phyloP scores from a whole-genome alignment of 495 filamentous ascomycete species.

The Umbilicaria muhlenbergii region DNA sequence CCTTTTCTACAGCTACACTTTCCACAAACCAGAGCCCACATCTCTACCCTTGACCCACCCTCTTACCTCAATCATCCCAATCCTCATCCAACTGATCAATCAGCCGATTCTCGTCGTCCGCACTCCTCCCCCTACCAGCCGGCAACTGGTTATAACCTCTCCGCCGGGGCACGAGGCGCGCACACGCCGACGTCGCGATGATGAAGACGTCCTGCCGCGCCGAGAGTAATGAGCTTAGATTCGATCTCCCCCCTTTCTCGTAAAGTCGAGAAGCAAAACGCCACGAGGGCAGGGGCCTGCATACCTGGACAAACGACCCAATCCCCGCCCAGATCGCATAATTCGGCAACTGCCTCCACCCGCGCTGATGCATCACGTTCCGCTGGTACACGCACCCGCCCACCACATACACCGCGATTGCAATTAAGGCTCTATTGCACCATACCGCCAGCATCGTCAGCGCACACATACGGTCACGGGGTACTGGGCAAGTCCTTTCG shows the following conservation, averaged over 20 bases:
- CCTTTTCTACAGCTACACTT: too few relatives aligned
- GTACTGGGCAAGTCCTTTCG: neutral
- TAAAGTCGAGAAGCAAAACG: neutral
- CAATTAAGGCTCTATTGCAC: conserved; percentile 39
- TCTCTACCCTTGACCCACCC: too few relatives aligned
- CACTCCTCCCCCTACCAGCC: conserved; percentile 9
- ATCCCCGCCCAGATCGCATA: conserved; percentile 87
- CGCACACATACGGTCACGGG: neutral
- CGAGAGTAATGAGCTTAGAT: too few relatives aligned
- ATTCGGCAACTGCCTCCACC: conserved; percentile 92
- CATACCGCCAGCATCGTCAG: conserved; percentile 8
- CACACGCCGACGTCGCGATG: conserved; percentile 62
- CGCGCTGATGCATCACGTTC: conserved; percentile 84
- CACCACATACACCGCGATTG: conserved; percentile 72
- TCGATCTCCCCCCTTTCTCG: too few relatives aligned
- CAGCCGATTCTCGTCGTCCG: conserved; percentile 80
- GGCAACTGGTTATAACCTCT: conserved; percentile 15
- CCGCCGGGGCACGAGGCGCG: conserved; percentile 41
- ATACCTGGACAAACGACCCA: conserved; percentile 67
- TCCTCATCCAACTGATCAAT: conserved; percentile 97
- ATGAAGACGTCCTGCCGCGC: conserved; percentile 61
- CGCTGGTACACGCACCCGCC: conserved; percentile 93
- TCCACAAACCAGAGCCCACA: too few relatives aligned
- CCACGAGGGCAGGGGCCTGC: conserved; percentile 16
- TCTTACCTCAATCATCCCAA: too few relatives aligned